A percentile compares a stretch with the other conserved stretches of the same genome.
These are phyloP conservation scores for Thelonectria blattea DNA, from an alignment of 2,329 filamentous ascomycete species.

Conservation along the genomic window DNA sequence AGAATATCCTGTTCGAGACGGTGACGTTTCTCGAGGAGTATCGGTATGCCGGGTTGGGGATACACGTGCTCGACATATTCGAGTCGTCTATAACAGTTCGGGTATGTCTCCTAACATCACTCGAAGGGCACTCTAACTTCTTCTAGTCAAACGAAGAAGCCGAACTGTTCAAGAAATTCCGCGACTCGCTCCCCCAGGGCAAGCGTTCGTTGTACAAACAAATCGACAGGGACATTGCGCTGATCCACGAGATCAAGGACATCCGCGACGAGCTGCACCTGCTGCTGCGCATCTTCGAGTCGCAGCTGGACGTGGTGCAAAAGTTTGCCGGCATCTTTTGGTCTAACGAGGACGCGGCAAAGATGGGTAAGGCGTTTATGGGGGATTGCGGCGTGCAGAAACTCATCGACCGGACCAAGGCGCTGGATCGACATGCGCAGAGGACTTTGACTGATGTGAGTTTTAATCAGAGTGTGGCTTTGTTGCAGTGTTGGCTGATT, in stretches of 20 bases:
- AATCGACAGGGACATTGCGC: constrained; percentile 3
- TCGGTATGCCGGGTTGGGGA: constrained; percentile 22
- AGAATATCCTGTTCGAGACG: constrained; percentile 15
- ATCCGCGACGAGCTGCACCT: constrained; percentile 25
- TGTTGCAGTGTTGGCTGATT: background rate
- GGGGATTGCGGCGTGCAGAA: constrained; percentile 1
- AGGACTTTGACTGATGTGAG: constrained; percentile 13
- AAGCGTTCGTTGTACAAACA: background rate
- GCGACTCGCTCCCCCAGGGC: background rate
- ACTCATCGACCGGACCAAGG: constrained; percentile 6
- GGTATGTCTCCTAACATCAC: background rate
- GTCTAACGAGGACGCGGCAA: background rate
- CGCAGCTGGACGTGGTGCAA: constrained; percentile 18
- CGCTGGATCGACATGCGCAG: constrained; percentile 4
- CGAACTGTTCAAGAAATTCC: background rate
- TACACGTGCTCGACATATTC: constrained; percentile 28
- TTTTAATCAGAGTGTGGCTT: background rate
- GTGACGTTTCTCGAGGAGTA: constrained; percentile 22
- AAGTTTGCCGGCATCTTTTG: constrained; percentile 19
- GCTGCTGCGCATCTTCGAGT: constrained; percentile 18
- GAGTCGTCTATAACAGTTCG: constrained; percentile 12
- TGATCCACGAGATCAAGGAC: constrained; percentile 20
- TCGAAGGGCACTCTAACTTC: background rate
- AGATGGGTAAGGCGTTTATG: background rate
- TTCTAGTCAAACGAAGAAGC: background rate